Percentiles rank a stretch among this genome's conserved stretches.
These are phyloP conservation scores for Arachnomyces sp. DNA, from an alignment of 2,329 filamentous ascomycete species.

Conservation along the genomic window DNA sequence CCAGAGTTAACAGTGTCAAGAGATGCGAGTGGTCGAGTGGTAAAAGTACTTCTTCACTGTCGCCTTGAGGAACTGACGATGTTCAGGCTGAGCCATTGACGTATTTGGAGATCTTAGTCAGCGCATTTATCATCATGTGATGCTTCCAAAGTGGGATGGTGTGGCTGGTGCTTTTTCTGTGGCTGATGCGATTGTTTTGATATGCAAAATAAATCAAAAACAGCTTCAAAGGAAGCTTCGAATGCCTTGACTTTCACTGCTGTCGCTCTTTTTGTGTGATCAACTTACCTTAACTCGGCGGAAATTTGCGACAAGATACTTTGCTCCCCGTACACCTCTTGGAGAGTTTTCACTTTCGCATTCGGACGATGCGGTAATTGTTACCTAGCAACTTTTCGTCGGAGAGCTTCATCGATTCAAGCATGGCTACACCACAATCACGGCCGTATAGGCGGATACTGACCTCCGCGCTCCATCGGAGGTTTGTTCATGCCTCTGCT, in stretches of 20 bases:
- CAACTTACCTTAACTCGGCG: too few relatives aligned
- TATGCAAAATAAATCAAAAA: conserved; percentile 14
- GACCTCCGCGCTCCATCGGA: conserved; percentile 76
- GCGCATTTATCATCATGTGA: conserved; percentile 19
- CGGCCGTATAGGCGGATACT: conserved; percentile 75
- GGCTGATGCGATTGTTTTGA: conserved; percentile 21
- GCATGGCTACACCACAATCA: conserved; percentile 31
- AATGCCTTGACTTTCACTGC: too few relatives aligned
- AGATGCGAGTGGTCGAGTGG: not conserved
- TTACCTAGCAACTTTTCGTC: too few relatives aligned
- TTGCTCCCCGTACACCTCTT: too few relatives aligned
- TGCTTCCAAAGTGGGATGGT: conserved; percentile 13
- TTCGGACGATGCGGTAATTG: conserved; percentile 18
- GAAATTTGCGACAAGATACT: too few relatives aligned
- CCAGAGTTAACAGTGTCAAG: too few relatives aligned
- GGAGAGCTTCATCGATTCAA: conserved; percentile 5
- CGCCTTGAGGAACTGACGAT: not conserved
- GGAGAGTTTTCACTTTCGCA: too few relatives aligned
- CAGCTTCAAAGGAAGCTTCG: conserved; percentile 1
- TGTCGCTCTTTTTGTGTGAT: too few relatives aligned
- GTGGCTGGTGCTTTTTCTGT: conserved; percentile 25
- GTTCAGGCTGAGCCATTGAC: not conserved
- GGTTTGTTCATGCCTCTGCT: conserved; percentile 70
- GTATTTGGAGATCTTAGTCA: too few relatives aligned
- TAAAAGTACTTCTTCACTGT: not conserved